Percentiles rank a stretch among this genome's conserved stretches.
Conservation (phyloP, 768 basidiomycete species). For the Auricularia sp. region DNA sequence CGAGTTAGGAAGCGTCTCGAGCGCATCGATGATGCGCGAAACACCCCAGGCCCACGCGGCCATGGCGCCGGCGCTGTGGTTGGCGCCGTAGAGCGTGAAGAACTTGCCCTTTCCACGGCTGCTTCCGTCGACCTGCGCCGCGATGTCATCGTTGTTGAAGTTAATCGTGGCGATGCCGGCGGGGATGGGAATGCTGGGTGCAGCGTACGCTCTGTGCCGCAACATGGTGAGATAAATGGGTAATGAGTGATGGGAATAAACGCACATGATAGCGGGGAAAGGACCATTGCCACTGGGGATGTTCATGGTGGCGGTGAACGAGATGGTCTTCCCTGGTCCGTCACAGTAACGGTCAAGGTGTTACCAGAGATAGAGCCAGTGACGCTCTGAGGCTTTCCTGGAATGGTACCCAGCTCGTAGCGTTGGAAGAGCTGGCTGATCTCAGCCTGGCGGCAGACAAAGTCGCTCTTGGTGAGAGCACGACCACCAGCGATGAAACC, state of each 20-base stretch:
- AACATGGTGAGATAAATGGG: too few relatives aligned
- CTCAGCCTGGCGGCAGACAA: conserved; percentile 42
- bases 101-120: conserved; percentile 49
- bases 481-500: conserved; percentile 35
- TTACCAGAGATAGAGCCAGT: conserved; percentile 34
- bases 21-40: conserved; percentile 48
- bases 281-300: conserved; percentile 32
- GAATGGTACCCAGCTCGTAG: conserved; percentile 44
- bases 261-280: conserved; percentile 39
- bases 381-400: conserved; percentile 35
- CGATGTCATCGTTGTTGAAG: conserved; percentile 47
- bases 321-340: conserved; percentile 37
- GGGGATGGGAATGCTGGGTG: conserved; percentile 28
- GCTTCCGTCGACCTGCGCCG: conserved; percentile 30
- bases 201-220: conserved; percentile 28
- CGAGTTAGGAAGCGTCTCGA: conserved; percentile 37
- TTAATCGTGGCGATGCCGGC: conserved; percentile 32
- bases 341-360: conserved; percentile 39
- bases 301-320: conserved; percentile 38
- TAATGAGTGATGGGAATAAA: not conserved
- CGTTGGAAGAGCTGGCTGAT: conserved; percentile 40
- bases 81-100: conserved; percentile 43
- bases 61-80: conserved; percentile 41
- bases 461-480: conserved; percentile 36
- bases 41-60: conserved; percentile 57